phyloP scores from a whole-genome alignment of 805 yeast genomes.

The Suhomyces sp. region DNA sequence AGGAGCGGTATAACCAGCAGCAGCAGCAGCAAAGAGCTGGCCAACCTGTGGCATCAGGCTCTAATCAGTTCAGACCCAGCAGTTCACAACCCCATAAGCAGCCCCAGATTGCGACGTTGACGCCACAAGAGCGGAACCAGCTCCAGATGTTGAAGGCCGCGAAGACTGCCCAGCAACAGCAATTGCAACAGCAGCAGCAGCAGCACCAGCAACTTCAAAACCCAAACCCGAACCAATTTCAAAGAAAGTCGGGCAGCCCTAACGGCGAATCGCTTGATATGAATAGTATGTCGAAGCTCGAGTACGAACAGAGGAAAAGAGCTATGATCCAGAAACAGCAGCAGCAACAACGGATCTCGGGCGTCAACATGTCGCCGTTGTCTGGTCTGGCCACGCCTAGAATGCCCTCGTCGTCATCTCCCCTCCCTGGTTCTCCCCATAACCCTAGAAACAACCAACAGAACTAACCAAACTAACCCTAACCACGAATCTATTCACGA shows the following conservation, averaged over 20 bases:
- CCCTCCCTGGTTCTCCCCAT: conserved; percentile 1
- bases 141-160: conserved; percentile 39
- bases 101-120: conserved; percentile 35
- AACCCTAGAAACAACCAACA: not conserved
- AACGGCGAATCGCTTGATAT: conserved; percentile 16
- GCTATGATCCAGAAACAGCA: conserved; percentile 31
- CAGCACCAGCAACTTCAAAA: conserved; percentile 13
- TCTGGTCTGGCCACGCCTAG: conserved; percentile 1
- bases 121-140: conserved; percentile 43
- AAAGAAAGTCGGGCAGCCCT: conserved; percentile 2
- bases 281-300: conserved; percentile 26
- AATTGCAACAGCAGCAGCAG: conserved; percentile 20
- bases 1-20: conserved; percentile 24
- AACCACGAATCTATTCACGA: not conserved
- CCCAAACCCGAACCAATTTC: conserved; percentile 3
- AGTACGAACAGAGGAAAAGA: conserved; percentile 38
- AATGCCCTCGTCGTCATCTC: conserved; percentile 4
- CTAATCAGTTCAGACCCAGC: conserved; percentile 1
- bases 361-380: conserved; percentile 2
- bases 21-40: conserved; percentile 3
- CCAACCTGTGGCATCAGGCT: conserved; percentile 12
- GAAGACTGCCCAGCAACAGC: conserved; percentile 28
- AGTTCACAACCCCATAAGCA: conserved; percentile 13
- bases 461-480: not conserved
- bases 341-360: conserved; percentile 14